These are phyloP conservation scores for Microbotryum intermedium DNA, from an alignment of 1,284 basidiomycete genomes.

Conservation along the genomic window DNA sequence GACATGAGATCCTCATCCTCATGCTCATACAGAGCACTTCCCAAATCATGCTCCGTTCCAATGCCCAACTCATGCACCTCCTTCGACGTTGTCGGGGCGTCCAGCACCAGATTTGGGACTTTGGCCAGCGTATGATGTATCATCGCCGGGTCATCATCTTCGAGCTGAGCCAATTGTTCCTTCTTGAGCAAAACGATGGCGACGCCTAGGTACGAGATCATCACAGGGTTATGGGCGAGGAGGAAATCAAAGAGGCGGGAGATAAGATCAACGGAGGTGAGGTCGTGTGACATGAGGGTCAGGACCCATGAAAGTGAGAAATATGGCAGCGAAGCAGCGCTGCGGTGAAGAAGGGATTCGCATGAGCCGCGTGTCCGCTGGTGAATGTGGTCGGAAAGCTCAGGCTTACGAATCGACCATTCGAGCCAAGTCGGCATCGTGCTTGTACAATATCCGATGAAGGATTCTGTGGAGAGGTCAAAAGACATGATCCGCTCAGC, in stretches of 20 bases:
- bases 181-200: slow-evolving; percentile 2
- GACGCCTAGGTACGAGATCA: slow-evolving; percentile 35
- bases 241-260: slow-evolving; percentile 35
- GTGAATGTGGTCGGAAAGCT: not conserved
- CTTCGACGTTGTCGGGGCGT: not conserved
- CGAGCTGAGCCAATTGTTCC: not conserved
- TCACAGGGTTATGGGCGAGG: slow-evolving; percentile 33
- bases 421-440: slow-evolving; percentile 22
- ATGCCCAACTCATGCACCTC: not conserved
- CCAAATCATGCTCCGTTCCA: not conserved
- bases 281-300: slow-evolving; percentile 35
- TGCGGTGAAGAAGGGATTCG: not conserved
- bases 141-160: slow-evolving; percentile 30
- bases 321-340: slow-evolving; percentile 33
- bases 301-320: slow-evolving; percentile 37
- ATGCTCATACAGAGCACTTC: not conserved
- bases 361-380: not conserved
- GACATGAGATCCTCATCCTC: slow-evolving; percentile 24
- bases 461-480: slow-evolving; percentile 17
- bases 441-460: slow-evolving; percentile 23
- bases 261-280: slow-evolving; percentile 27
- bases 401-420: slow-evolving; percentile 25
- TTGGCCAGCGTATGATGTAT: slow-evolving; percentile 31
- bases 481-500: not conserved
- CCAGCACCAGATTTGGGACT: slow-evolving; percentile 21